Percentiles rank a stretch among this genome's conserved stretches.
These are phyloP conservation scores for Prunus kanzakura DNA, from an alignment of 306 rosid species.

Conservation along the genomic window DNA sequence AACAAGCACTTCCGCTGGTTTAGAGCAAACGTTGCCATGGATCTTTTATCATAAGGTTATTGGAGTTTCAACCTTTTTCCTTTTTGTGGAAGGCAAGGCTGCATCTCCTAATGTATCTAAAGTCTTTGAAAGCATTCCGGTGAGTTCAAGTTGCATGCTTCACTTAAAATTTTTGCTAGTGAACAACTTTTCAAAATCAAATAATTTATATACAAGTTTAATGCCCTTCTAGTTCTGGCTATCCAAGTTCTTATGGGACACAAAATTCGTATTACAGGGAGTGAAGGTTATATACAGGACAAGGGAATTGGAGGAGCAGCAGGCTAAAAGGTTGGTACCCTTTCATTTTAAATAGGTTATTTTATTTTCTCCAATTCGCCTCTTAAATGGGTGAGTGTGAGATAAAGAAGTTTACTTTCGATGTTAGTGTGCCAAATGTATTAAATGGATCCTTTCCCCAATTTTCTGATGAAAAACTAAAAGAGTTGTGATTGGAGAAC, in stretches of 20 bases:
- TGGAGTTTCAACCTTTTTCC: slow-evolving; percentile 82
- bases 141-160: slow-evolving; percentile 34
- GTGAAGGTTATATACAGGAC: slow-evolving; percentile 86
- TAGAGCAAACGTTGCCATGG: slow-evolving; percentile 95
- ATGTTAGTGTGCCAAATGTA: not conserved
- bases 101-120: slow-evolving; percentile 74
- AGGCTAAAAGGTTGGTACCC: slow-evolving; percentile 68
- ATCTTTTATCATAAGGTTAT: slow-evolving; percentile 88
- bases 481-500: not conserved
- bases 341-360: not conserved
- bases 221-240: not conserved
- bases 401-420: not conserved
- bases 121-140: slow-evolving; percentile 84
- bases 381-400: not conserved
- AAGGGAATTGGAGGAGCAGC: slow-evolving; percentile 83
- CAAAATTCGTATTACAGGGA: slow-evolving; percentile 48
- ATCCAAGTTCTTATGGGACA: slow-evolving; percentile 14
- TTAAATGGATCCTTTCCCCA: not conserved
- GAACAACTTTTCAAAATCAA: not conserved
- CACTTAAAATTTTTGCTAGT: not conserved
- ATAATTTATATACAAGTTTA: not conserved
- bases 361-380: not conserved
- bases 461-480: not conserved
- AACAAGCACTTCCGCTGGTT: slow-evolving; percentile 81
- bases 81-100: slow-evolving; percentile 96